Evolutionary conservation across 148 eudicot genomes (phyloP).

Genomic region (Arctostaphylos glauca): DNA sequence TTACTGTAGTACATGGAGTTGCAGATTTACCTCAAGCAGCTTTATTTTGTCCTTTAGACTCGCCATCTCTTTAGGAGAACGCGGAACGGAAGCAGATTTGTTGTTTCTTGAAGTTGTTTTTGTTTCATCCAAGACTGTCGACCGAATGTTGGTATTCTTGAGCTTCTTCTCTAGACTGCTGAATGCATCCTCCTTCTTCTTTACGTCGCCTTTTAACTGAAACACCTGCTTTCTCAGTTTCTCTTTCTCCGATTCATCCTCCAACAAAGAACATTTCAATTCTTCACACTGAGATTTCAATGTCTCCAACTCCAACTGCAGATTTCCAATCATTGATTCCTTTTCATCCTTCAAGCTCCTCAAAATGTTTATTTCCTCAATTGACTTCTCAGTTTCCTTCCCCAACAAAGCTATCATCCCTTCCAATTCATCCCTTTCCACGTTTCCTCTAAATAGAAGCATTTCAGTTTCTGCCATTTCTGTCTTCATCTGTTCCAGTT

Average conservation of each 20-base stretch:
- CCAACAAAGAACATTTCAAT: slow-evolving; percentile 38
- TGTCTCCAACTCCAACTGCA: slow-evolving; percentile 51
- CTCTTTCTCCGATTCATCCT: slow-evolving; percentile 70
- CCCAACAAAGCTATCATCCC: slow-evolving; percentile 24
- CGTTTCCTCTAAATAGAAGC: slow-evolving; percentile 32
- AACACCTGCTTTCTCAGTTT: slow-evolving; percentile 52
- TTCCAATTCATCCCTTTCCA: slow-evolving; percentile 38
- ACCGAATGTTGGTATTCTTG: slow-evolving; percentile 40
- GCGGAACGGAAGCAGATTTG: slow-evolving; percentile 30
- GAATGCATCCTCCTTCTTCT: slow-evolving; percentile 62
- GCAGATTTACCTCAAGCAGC: slow-evolving; percentile 60
- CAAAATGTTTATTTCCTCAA: slow-evolving; percentile 42
- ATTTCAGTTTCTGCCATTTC: slow-evolving; percentile 41
- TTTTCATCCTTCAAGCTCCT: slow-evolving; percentile 46
- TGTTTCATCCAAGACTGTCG: slow-evolving; percentile 32
- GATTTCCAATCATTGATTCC: slow-evolving; percentile 33
- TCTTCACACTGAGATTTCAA: slow-evolving; percentile 50
- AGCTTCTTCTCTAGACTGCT: slow-evolving; percentile 57
- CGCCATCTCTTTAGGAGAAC: slow-evolving; percentile 46
- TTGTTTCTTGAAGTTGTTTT: slow-evolving; percentile 35
- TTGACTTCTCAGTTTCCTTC: slow-evolving; percentile 42
- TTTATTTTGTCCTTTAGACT: slow-evolving; percentile 62
- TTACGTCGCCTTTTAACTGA: slow-evolving; percentile 50
- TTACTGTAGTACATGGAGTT: background rate
- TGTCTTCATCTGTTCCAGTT: slow-evolving; percentile 42